These are phyloP conservation scores for Fraxinus angustifolia DNA, from an alignment of 305 asterid genomes.

Conservation along the genomic window DNA sequence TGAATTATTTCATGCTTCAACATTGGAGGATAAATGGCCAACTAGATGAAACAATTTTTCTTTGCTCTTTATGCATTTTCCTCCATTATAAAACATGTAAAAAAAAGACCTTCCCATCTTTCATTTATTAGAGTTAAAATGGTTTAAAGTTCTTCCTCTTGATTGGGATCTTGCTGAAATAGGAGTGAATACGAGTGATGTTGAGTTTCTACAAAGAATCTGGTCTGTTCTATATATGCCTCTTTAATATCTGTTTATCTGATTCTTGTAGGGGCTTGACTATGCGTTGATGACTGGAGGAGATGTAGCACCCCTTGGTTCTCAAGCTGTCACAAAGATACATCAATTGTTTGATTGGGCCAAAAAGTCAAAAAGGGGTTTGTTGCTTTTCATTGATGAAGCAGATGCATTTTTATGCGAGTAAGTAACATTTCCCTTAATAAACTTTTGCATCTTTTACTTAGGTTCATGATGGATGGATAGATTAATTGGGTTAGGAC, in stretches of 20 bases:
- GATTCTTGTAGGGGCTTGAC: slow-evolving; percentile 77
- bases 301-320: slow-evolving; percentile 90
- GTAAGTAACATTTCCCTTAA: slow-evolving; percentile 44
- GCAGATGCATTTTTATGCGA: slow-evolving; percentile 99
- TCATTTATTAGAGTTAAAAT: not conserved
- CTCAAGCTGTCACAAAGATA: slow-evolving; percentile 96
- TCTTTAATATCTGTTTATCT: slow-evolving; percentile 17
- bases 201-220: not conserved
- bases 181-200: not conserved
- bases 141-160: not conserved
- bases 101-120: not conserved
- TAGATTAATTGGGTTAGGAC: not conserved
- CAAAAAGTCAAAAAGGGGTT: slow-evolving; percentile 79
- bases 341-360: slow-evolving; percentile 96
- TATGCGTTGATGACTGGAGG: slow-evolving; percentile 98
- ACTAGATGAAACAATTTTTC: not conserved
- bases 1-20: not conserved
- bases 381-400: slow-evolving; percentile 89
- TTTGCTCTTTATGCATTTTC: not conserved
- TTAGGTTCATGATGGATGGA: not conserved
- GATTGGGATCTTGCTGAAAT: not conserved
- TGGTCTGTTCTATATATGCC: not conserved
- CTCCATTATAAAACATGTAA: not conserved
- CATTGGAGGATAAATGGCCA: not conserved
- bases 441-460: not conserved